A percentile compares a stretch with the other conserved stretches of the same genome.
Evolutionary conservation across 768 basidiomycete species (phyloP).

Genomic region (Collybiopsis luxurians): DNA sequence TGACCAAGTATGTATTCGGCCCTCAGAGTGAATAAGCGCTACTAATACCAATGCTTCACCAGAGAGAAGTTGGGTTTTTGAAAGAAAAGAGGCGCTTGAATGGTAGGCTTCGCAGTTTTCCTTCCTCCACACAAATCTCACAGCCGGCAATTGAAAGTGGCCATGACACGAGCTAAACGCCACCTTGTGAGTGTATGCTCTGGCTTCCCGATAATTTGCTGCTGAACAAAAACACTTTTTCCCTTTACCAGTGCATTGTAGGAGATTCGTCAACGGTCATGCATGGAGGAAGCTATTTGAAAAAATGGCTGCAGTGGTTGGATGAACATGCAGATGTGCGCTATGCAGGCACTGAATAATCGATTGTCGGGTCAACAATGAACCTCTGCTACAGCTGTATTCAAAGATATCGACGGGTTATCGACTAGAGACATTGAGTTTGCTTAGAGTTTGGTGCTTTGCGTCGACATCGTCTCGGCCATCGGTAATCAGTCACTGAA

Average conservation of each 20-base stretch:
- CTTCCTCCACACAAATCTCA: not conserved
- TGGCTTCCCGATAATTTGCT: too few relatives aligned
- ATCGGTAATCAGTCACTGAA: too few relatives aligned
- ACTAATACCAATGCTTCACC: constrained; percentile 8
- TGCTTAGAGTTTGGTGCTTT: too few relatives aligned
- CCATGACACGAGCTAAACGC: constrained; percentile 88
- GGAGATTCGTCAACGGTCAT: constrained; percentile 92
- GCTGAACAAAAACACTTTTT: not conserved
- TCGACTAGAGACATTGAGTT: too few relatives aligned
- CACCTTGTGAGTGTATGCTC: constrained; percentile 84
- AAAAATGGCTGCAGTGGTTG: constrained; percentile 89
- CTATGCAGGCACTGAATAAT: constrained; percentile 69
- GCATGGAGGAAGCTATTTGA: constrained; percentile 81
- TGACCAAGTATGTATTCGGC: constrained; percentile 49
- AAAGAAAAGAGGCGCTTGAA: constrained; percentile 92
- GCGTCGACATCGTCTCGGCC: too few relatives aligned
- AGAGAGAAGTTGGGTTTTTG: constrained; percentile 92
- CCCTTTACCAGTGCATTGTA: constrained; percentile 93
- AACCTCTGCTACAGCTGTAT: too few relatives aligned
- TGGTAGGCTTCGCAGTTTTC: constrained; percentile 40
- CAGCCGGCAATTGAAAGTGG: constrained; percentile 38
- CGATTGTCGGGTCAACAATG: not conserved
- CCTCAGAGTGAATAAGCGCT: not conserved
- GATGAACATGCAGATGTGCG: constrained; percentile 89
- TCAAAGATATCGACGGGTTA: too few relatives aligned